Evolutionary conservation across 2,329 filamentous ascomycete species (phyloP).

Genomic region (Akanthomyces dipterigenus): DNA sequence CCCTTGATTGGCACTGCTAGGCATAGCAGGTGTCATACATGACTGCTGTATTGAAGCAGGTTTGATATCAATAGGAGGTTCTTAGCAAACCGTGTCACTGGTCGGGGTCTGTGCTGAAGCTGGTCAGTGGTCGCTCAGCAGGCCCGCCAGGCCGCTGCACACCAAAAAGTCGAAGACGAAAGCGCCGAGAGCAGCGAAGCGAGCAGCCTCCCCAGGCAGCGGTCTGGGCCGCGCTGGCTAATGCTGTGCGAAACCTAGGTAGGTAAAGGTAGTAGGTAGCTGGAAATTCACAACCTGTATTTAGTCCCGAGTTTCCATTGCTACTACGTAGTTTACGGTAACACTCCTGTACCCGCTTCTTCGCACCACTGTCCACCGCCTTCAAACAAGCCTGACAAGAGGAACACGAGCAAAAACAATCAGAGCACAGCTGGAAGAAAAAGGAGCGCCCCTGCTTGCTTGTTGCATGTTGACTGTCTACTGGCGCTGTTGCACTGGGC

Average conservation of each 20-base stretch:
- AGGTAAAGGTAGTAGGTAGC: too few species aligned
- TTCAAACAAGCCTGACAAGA: not conserved
- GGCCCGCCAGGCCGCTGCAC: not conserved
- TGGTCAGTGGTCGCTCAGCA: too few species aligned
- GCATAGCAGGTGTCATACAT: not conserved
- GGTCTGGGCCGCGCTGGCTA: not conserved
- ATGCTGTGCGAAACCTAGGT: not conserved
- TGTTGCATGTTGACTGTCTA: too few species aligned
- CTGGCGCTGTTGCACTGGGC: not conserved
- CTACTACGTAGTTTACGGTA: too few species aligned
- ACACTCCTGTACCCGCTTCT: not conserved
- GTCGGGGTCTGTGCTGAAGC: not conserved
- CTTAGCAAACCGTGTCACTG: not conserved
- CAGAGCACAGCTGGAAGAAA: not conserved
- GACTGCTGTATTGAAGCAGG: not conserved
- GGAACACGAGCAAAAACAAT: not conserved
- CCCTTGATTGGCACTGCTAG: not conserved
- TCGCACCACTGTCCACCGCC: not conserved
- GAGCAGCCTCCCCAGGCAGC: not conserved
- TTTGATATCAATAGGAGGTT: not conserved
- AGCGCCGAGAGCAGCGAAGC: not conserved
- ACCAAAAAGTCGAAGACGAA: not conserved
- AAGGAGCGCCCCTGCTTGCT: not conserved
- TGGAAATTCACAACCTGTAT: too few species aligned
- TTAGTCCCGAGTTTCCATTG: not conserved